Base-by-base conservation (phyloP, 2,329 filamentous ascomycete genomes). In the Didymella segeticola region DNA sequence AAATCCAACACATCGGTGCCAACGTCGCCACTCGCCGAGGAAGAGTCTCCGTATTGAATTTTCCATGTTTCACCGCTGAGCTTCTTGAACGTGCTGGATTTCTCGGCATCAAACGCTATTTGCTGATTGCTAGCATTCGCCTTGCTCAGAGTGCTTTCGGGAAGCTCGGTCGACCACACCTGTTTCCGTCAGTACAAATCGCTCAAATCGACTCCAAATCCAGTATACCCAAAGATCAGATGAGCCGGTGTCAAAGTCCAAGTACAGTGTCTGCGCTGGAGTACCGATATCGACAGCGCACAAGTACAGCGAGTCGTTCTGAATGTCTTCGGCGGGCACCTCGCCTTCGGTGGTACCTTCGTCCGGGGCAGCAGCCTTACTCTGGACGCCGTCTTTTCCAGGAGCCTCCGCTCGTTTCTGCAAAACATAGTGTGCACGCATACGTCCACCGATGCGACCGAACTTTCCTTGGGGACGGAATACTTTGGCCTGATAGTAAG, bases 161-260 rank as follows among this genome's bases (percentile, higher is more conserved):
- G 66, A 31, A 89, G 80, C 53, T 79, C 67, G 4, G 82, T 84
- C 74, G 82, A 88, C 77, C 89, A 88, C 11, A 88, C 83, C 87
- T 87, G 89, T 37, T 19, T 10, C 15, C 17, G n/a, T 55, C 22
- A 47, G 41, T 10, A 23, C 10, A 2, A 11, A 19, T 26, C 29
- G 20, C 17, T n/a, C n/a, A n/a, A n/a, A 33, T 3, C 17, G 20
- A 12, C 11, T 20, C n/a, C 14, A 7, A 3, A 3, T 5, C 6
- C 14, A 14, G 51, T 55, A 11, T 41, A 85, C 76, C 88, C 86
- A 90, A 19, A 89, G 78, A 76, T 90, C 88, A 17, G 86, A 81
- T 10, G 86, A 89, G 17, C 87, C 87, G 31, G 87, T 89, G 69
- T 91, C 88, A 57, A 90, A 89, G 65, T 89, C 83, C 12, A 90